Percentiles rank a stretch among this genome's conserved stretches.
phyloP scores from a whole-genome alignment of 352 stramenopile species.

The Phytopythium helicoides region DNA sequence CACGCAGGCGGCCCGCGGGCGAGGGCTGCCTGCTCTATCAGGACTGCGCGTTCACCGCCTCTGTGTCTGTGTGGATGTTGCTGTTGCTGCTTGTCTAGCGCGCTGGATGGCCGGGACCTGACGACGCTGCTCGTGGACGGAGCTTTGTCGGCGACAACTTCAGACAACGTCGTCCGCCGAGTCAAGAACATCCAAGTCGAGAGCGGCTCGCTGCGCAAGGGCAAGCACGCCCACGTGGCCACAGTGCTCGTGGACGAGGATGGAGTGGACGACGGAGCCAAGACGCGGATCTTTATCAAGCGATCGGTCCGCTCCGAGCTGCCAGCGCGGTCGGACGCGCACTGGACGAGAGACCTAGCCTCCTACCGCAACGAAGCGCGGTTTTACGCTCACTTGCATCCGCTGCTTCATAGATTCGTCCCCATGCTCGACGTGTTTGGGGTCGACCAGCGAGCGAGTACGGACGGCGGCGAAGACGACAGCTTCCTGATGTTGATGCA shows the following conservation, averaged over 20 bases:
- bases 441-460: conserved; percentile 37
- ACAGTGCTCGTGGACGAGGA: conserved; percentile 29
- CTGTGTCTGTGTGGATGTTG: conserved; percentile 1
- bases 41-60: not conserved
- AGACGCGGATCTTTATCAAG: conserved; percentile 53
- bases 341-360: conserved; percentile 57
- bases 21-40: no score
- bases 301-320: conserved; percentile 57
- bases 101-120: conserved; percentile 40
- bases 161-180: conserved; percentile 17
- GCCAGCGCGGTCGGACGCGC: conserved; percentile 24
- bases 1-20: no score
- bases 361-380: conserved; percentile 59
- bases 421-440: conserved; percentile 41
- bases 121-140: conserved; percentile 45
- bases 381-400: conserved; percentile 55
- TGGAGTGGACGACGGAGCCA: not conserved
- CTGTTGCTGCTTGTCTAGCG: conserved; percentile 19
- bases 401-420: conserved; percentile 27
- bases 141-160: not conserved
- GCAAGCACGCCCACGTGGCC: conserved; percentile 54
- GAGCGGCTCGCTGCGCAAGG: conserved; percentile 30
- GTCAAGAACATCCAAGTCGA: conserved; percentile 23
- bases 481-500: conserved; percentile 59
- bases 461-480: conserved; percentile 19